phyloP scores from a whole-genome alignment of 2,329 filamentous ascomycete species.

The Botrytis galanthina region DNA sequence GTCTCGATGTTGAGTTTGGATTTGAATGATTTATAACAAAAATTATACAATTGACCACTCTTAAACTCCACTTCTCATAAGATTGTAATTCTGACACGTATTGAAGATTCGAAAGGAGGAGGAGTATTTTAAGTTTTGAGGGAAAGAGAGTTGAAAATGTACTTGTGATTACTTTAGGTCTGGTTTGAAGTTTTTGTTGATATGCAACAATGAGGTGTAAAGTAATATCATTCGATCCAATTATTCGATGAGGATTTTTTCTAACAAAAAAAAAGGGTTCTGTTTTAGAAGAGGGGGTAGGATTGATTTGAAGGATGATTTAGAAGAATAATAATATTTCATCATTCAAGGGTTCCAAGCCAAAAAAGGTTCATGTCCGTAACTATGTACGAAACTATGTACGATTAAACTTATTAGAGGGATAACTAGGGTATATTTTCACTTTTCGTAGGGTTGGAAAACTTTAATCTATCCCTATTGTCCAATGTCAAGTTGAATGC shows the following conservation, averaged over 20 bases:
- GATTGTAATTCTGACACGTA: neutral
- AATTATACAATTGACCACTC: neutral
- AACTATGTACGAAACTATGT: neutral
- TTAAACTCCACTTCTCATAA: constrained; percentile 3
- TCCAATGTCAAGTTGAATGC: neutral
- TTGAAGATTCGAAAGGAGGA: neutral
- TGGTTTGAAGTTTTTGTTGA: neutral
- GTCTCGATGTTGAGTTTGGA: neutral
- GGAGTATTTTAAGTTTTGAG: neutral
- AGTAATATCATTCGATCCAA: neutral
- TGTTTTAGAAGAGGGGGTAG: neutral
- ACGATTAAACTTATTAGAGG: neutral
- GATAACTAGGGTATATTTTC: neutral
- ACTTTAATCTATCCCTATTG: neutral
- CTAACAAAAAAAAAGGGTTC: neutral
- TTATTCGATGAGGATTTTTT: neutral
- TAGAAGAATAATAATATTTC: neutral
- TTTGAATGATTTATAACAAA: neutral
- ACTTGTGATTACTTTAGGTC: neutral
- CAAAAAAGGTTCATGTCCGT: neutral
- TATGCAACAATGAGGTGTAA: constrained; percentile 3
- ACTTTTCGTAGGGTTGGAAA: neutral
- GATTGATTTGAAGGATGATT: neutral
- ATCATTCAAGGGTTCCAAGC: neutral
- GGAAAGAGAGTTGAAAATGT: neutral